Percentiles rank a stretch among this genome's conserved stretches.
Conservation (phyloP, 202 grass and related monocot species). For the Carex sylvatica region DNA sequence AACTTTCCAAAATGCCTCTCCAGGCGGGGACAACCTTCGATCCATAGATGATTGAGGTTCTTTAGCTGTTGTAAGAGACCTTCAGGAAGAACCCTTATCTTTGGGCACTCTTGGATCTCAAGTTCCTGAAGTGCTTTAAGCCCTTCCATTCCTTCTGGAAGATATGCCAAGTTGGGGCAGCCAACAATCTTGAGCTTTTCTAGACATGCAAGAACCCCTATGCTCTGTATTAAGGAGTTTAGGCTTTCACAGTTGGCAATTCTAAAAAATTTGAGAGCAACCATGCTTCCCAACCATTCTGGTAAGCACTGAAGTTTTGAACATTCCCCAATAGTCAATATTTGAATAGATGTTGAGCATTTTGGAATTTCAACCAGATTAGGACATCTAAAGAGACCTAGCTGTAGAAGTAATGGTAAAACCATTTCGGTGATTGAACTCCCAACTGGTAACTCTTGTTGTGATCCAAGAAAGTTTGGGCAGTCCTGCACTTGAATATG, state of each 20-base stretch:
- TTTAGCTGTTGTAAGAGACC: too few relatives aligned
- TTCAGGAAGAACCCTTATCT: too few relatives aligned
- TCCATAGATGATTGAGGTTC: not conserved
- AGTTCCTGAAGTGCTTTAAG: not conserved
- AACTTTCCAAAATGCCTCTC: not conserved
- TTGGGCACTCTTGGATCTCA: too few relatives aligned
- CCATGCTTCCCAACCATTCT: too few relatives aligned
- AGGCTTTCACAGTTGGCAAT: too few relatives aligned
- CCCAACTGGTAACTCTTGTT: not conserved
- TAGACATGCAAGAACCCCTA: too few relatives aligned
- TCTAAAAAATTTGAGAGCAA: too few relatives aligned
- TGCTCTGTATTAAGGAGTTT: too few relatives aligned
- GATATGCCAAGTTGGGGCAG: not conserved
- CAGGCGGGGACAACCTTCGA: not conserved
- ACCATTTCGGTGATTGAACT: not conserved
- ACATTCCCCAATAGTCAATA: too few relatives aligned
- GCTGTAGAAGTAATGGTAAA: not conserved
- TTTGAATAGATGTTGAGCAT: not conserved
- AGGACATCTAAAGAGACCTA: fast-evolving
- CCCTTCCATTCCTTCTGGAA: not conserved
- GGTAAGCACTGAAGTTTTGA: too few relatives aligned
- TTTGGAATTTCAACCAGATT: not conserved
- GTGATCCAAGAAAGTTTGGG: not conserved
- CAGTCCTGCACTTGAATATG: too few relatives aligned
- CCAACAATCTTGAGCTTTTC: not conserved